Percentiles rank a stretch among this genome's conserved stretches.
Conservation (phyloP, 2,329 filamentous ascomycete genomes). For the Clonostachys sp. region DNA sequence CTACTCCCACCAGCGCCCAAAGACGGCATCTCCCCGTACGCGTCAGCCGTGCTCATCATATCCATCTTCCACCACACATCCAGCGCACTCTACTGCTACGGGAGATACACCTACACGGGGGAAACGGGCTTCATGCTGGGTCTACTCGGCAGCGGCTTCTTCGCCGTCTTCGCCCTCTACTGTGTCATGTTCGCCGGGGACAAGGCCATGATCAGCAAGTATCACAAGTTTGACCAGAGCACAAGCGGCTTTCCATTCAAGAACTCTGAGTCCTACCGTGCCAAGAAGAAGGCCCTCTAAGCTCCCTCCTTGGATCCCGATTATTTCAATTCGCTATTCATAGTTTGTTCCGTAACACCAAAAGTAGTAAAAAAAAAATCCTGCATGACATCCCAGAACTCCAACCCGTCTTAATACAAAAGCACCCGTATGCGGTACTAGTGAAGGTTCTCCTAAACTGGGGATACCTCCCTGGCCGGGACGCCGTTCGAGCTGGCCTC, state of each 20-base stretch:
- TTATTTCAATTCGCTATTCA: too few relatives aligned
- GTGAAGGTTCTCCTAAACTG: too few relatives aligned
- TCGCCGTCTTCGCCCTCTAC: constrained; percentile 50
- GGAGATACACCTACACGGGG: constrained; percentile 52
- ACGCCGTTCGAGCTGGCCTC: too few relatives aligned
- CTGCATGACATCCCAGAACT: too few relatives aligned
- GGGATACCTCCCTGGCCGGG: too few relatives aligned
- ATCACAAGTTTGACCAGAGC: constrained; percentile 29
- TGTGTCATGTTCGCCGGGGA: constrained; percentile 30
- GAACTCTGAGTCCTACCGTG: constrained; percentile 26
- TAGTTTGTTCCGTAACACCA: too few relatives aligned
- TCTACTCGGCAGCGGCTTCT: constrained; percentile 46
- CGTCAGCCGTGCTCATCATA: constrained; percentile 60
- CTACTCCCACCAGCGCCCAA: constrained; percentile 13
- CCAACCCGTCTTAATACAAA: too few relatives aligned
- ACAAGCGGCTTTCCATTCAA: constrained; percentile 32
- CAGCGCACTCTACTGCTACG: constrained; percentile 64
- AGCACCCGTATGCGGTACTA: too few relatives aligned
- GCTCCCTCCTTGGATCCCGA: neutral
- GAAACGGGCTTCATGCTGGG: constrained; percentile 58
- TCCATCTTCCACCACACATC: constrained; percentile 62
- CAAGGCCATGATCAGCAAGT: constrained; percentile 26
- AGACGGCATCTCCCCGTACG: constrained; percentile 54
- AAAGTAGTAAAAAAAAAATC: too few relatives aligned
- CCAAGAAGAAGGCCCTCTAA: constrained; percentile 29